These are phyloP conservation scores for Scolecobasidium constrictum DNA, from an alignment of 2,329 filamentous ascomycete species.

Conservation along the genomic window DNA sequence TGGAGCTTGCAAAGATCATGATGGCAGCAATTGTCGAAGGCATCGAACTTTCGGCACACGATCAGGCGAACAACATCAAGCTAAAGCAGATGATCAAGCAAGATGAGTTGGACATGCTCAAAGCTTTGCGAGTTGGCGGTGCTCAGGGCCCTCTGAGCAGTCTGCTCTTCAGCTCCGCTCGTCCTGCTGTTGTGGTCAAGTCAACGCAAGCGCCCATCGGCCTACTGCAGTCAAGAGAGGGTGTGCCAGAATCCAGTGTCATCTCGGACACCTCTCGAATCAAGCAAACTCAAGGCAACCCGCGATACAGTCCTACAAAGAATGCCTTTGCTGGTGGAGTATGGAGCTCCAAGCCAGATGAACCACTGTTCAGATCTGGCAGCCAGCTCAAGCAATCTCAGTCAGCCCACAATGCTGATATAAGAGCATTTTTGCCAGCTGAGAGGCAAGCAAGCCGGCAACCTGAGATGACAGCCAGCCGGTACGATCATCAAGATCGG, in stretches of 20 bases:
- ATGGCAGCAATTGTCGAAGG: slow-evolving; percentile 4
- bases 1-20: not conserved
- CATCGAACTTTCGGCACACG: not conserved
- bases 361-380: not conserved
- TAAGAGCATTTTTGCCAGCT: not conserved
- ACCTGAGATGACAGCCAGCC: not conserved
- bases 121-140: not conserved
- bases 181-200: slow-evolving; percentile 1
- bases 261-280: slow-evolving; percentile 2
- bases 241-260: slow-evolving; percentile 7
- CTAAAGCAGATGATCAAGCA: slow-evolving; percentile 2
- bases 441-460: not conserved
- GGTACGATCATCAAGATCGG: not conserved
- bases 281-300: slow-evolving; percentile 8
- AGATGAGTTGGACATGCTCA: not conserved
- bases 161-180: not conserved
- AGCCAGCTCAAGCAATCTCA: not conserved
- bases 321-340: not conserved
- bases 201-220: slow-evolving; percentile 8
- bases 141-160: not conserved
- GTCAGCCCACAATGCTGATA: not conserved
- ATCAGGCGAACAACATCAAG: slow-evolving; percentile 4
- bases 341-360: not conserved
- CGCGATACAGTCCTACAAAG: not conserved
- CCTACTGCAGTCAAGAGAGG: not conserved